Conservation (phyloP, 2,329 filamentous ascomycete species). For the Huntiella savannae region DNA sequence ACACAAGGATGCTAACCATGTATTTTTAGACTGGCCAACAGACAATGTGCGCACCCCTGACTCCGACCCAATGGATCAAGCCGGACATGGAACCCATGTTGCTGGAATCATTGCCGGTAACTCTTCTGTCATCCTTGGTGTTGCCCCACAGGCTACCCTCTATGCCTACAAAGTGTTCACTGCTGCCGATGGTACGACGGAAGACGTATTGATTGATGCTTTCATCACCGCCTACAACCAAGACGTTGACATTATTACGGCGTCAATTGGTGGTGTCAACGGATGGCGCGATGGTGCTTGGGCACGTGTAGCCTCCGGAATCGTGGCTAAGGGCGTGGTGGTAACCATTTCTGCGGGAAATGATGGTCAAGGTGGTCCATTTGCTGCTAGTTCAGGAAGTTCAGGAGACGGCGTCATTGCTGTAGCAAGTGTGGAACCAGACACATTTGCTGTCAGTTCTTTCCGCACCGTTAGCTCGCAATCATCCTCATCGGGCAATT, state of each 20-base stretch:
- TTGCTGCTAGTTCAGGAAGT: conserved; percentile 24
- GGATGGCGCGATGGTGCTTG: conserved; percentile 25
- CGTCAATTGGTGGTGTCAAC: conserved; percentile 21
- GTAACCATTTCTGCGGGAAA: conserved; percentile 34
- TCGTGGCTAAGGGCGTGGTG: conserved; percentile 27
- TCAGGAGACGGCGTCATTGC: conserved; percentile 24
- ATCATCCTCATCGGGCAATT: no score
- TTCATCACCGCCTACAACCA: conserved; percentile 20
- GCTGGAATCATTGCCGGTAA: conserved; percentile 18
- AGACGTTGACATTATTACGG: conserved; percentile 25
- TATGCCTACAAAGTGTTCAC: conserved; percentile 17
- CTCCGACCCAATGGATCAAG: conserved; percentile 30
- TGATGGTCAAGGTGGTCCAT: conserved; percentile 27
- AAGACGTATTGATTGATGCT: conserved; percentile 19
- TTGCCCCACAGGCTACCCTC: conserved; percentile 14
- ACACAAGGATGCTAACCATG: background rate
- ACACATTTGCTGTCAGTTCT: no score
- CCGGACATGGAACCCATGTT: conserved; percentile 21
- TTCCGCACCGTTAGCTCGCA: no score
- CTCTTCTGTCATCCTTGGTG: conserved; percentile 17
- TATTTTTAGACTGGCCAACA: conserved; percentile 5
- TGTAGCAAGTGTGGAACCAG: conserved; percentile 22
- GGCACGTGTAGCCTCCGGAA: conserved; percentile 23
- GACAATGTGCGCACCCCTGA: conserved; percentile 18
- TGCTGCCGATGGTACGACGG: conserved; percentile 24